Base-by-base conservation (phyloP, 169 alveolate genomes). In the Theileria luwenshuni region DNA sequence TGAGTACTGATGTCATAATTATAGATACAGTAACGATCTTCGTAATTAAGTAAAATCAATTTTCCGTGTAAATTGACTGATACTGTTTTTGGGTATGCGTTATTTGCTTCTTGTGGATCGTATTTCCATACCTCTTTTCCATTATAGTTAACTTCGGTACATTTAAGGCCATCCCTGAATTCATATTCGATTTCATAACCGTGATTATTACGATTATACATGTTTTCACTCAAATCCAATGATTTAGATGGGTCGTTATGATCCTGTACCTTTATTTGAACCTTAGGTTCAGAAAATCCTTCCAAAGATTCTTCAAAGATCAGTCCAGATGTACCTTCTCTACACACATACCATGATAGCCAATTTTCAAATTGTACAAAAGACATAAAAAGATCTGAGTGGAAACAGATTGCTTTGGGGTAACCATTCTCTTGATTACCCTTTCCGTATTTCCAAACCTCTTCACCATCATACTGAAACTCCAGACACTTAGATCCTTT, bases 381-480 rank as follows among this genome's bases (percentile, higher is more conserved):
- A 49, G 23, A 2, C 7, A 49, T 25, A 21, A 6, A 21, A 21
- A 49, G 23, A 49, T 49, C 59, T 49, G 19, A 10, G 23, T 49
- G 59, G 8, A 49, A 49, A 49, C 59, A 49, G 33, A 49, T 21
- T 25, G 59, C 23, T 8, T 30, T 49, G 23, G 59, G 59, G 59
- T 49, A 49, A 49, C 59, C 59, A 49, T 5, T 49, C 23, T 51
- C 28, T 51, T 51, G 23, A 17, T 35, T 51, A n/a, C 28, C 13
- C 41, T 2, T 1, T 25, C 23, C 61, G 28, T 51, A 51, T 35
- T 10, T 51, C 61, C 61, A 51, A 25, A 51, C 61, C 2, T 30
- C 28, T 51, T 3, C 61, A 35, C 28, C 28, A 51, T 35, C 61
- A 51, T 51, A 51, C 15, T 25, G 28, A 6, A 51, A 25, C 28